phyloP scores from a whole-genome alignment of 73 alveolate species.

The Halteria grandinella region DNA sequence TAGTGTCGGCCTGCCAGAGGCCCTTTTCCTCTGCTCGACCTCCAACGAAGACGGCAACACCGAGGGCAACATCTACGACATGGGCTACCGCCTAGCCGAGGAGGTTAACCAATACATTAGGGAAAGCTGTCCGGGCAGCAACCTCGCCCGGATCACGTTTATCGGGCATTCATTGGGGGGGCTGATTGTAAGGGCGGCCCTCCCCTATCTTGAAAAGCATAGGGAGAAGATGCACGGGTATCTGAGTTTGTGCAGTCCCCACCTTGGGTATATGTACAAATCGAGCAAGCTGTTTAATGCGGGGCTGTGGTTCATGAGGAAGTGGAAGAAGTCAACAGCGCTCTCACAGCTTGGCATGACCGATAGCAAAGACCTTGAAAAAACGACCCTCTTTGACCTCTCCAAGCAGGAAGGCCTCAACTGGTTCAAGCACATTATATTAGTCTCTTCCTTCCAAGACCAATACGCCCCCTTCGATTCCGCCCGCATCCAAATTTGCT shows the following conservation, averaged over 20 bases:
- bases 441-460: slow-evolving; percentile 84
- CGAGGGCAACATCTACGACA: slow-evolving; percentile 95
- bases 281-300: slow-evolving; percentile 92
- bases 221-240: slow-evolving; percentile 89
- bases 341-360: slow-evolving; percentile 86
- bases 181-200: slow-evolving; percentile 86
- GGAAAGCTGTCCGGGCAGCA: slow-evolving; percentile 90
- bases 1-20: slow-evolving; percentile 76
- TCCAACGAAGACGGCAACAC: slow-evolving; percentile 98
- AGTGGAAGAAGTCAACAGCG: slow-evolving; percentile 88
- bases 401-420: slow-evolving; percentile 79
- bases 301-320: slow-evolving; percentile 97
- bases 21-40: slow-evolving; percentile 86
- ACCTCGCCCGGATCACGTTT: slow-evolving; percentile 87
- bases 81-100: slow-evolving; percentile 98
- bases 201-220: slow-evolving; percentile 88
- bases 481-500: slow-evolving; percentile 81
- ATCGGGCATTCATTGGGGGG: slow-evolving; percentile 95
- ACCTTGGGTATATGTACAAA: slow-evolving; percentile 92
- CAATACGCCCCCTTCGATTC: slow-evolving; percentile 88
- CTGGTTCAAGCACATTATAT: slow-evolving; percentile 85
- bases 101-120: slow-evolving; percentile 87
- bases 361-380: slow-evolving; percentile 72
- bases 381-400: slow-evolving; percentile 81
- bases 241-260: slow-evolving; percentile 95